These are phyloP conservation scores for Lachnellula cervina DNA, from an alignment of 2,329 filamentous ascomycete species.

Conservation along the genomic window DNA sequence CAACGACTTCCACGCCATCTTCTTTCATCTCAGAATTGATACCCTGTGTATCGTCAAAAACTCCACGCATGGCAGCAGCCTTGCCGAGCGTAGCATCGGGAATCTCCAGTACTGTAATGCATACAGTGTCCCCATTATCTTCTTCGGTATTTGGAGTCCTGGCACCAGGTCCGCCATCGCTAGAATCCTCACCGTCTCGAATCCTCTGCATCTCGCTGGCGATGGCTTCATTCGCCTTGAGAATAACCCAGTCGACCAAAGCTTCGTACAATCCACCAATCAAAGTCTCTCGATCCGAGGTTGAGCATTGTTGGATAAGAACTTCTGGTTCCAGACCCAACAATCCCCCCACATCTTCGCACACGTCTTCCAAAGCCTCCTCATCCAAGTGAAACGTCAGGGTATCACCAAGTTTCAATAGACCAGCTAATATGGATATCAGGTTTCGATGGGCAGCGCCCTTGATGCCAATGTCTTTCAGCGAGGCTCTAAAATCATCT, in stretches of 20 bases:
- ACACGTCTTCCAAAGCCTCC: slow-evolving; percentile 78
- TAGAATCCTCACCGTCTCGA: slow-evolving; percentile 61
- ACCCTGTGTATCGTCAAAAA: slow-evolving; percentile 88
- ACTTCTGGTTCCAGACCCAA: slow-evolving; percentile 84
- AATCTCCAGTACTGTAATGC: slow-evolving; percentile 82
- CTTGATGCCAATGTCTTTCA: slow-evolving; percentile 93
- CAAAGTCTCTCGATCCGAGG: slow-evolving; percentile 75
- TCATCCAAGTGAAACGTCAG: slow-evolving; percentile 79
- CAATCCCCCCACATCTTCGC: slow-evolving; percentile 83
- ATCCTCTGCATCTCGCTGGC: slow-evolving; percentile 65
- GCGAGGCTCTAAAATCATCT: slow-evolving; percentile 81
- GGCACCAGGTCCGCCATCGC: slow-evolving; percentile 55
- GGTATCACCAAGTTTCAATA: slow-evolving; percentile 89
- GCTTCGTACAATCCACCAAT: slow-evolving; percentile 89
- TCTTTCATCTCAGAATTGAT: slow-evolving; percentile 98
- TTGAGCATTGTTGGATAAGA: slow-evolving; percentile 71
- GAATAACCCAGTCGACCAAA: slow-evolving; percentile 89
- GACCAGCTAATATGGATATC: slow-evolving; percentile 76
- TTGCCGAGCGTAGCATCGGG: slow-evolving; percentile 77
- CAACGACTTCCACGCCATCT: slow-evolving; percentile 74
- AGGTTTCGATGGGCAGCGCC: slow-evolving; percentile 76
- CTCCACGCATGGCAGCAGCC: slow-evolving; percentile 79
- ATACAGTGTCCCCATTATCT: slow-evolving; percentile 77
- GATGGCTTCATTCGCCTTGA: slow-evolving; percentile 83
- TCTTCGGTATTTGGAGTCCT: slow-evolving; percentile 64